Evolutionary conservation across 1,284 basidiomycete species (phyloP).

Genomic region (Boletus holoroseus): DNA sequence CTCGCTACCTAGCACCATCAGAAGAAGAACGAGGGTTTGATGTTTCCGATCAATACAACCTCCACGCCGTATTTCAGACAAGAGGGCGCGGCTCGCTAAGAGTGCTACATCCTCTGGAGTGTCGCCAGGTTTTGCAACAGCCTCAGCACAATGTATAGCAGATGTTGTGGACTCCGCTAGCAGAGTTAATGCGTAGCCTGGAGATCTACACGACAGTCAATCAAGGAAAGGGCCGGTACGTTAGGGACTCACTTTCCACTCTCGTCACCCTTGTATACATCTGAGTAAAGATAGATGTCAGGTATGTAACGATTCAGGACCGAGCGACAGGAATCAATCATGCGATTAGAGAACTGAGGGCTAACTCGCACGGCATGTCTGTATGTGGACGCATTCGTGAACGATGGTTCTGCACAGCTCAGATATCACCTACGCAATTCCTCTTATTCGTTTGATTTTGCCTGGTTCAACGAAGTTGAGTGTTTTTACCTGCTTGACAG

Average conservation of each 20-base stretch:
- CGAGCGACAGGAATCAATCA: conserved; percentile 91
- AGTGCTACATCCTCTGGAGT: conserved; percentile 93
- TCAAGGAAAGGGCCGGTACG: background rate
- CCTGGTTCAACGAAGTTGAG: conserved; percentile 90
- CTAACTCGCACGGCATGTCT: conserved; percentile 93
- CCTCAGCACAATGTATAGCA: conserved; percentile 84
- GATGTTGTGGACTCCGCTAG: conserved; percentile 91
- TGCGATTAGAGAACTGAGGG: conserved; percentile 95
- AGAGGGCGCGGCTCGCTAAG: conserved; percentile 69
- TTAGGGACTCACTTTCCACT: conserved; percentile 76
- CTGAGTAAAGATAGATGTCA: conserved; percentile 97
- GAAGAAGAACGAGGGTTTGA: conserved; percentile 81
- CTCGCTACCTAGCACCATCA: conserved; percentile 95
- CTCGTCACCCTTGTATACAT: conserved; percentile 96
- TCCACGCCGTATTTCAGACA: conserved; percentile 74
- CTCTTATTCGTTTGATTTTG: conserved; percentile 90
- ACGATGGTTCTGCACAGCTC: background rate
- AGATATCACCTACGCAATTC: conserved; percentile 72
- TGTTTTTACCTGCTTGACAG: conserved; percentile 85
- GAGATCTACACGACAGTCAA: conserved; percentile 57
- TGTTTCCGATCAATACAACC: conserved; percentile 91
- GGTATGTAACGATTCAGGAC: conserved; percentile 95
- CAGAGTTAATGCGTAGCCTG: conserved; percentile 90
- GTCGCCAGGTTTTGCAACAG: conserved; percentile 68
- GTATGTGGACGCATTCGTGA: conserved; percentile 10